Percentiles rank a stretch among this genome's conserved stretches.
Conservation (phyloP, 2,329 filamentous ascomycete genomes). For the Exophiala oligosperma region DNA sequence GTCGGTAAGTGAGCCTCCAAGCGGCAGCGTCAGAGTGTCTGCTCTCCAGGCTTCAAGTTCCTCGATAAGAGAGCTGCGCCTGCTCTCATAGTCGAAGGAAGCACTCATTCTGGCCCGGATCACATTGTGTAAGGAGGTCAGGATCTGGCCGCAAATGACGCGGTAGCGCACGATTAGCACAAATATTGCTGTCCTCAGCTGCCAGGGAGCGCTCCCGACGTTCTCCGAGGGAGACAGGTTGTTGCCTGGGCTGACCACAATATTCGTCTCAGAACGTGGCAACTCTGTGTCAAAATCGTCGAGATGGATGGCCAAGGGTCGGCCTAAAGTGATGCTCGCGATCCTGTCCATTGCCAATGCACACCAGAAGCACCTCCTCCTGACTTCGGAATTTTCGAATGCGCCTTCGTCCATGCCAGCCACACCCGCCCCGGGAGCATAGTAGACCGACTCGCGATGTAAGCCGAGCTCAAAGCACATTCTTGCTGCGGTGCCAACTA, state of each 20-base stretch:
- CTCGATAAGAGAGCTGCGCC: not conserved
- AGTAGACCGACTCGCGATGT: conserved; percentile 41
- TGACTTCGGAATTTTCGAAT: conserved; percentile 32
- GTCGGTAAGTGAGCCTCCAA: conserved; percentile 37
- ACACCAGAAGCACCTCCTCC: conserved; percentile 46
- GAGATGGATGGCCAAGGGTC: conserved; percentile 7
- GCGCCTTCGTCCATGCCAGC: not conserved
- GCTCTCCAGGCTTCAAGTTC: conserved; percentile 10
- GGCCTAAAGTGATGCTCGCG: conserved; percentile 8
- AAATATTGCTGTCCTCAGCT: conserved; percentile 9
- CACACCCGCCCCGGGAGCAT: not conserved
- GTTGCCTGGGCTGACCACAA: conserved; percentile 7
- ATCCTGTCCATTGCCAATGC: conserved; percentile 34
- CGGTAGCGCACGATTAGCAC: conserved; percentile 9
- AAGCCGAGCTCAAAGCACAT: conserved; percentile 45
- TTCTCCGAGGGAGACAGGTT: conserved; percentile 6
- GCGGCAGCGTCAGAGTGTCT: not conserved
- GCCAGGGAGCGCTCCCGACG: conserved; percentile 5
- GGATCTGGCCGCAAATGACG: conserved; percentile 9
- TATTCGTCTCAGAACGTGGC: conserved; percentile 5
- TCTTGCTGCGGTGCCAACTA: conserved; percentile 44
- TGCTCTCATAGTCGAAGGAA: conserved; percentile 2
- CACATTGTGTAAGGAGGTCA: conserved; percentile 11
- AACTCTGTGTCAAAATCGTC: conserved; percentile 13
- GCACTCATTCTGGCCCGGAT: not conserved